Percentiles rank a stretch among this genome's conserved stretches.
Conservation (phyloP, 331 rosid species). For the Quercus phellos region DNA sequence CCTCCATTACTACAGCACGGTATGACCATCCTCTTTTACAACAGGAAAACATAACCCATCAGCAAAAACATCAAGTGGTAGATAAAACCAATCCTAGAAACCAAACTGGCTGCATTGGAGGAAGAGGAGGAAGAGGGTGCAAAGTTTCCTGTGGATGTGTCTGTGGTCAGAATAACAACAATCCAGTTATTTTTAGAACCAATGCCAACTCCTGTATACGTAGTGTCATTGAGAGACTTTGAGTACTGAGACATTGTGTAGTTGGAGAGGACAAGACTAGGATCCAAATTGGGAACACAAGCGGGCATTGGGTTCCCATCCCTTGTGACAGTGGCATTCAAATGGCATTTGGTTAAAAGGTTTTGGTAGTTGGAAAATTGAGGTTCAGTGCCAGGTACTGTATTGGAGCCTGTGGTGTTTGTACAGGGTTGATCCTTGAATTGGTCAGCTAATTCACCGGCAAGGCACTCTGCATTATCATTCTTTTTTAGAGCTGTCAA, state of each 20-base stretch:
- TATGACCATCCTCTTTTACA: slow-evolving; percentile 32
- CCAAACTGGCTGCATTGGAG: slow-evolving; percentile 27
- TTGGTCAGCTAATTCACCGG: slow-evolving; percentile 68
- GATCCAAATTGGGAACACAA: slow-evolving; percentile 63
- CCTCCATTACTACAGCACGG: slow-evolving; percentile 11
- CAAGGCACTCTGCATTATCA: slow-evolving; percentile 74
- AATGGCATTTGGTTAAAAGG: slow-evolving; percentile 58
- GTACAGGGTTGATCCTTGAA: slow-evolving; percentile 79
- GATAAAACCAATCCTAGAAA: slow-evolving; percentile 37
- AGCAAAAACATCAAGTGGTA: slow-evolving; percentile 37
- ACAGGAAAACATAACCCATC: slow-evolving; percentile 34
- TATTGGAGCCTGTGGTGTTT: slow-evolving; percentile 85
- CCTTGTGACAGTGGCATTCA: slow-evolving; percentile 68
- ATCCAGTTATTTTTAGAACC: slow-evolving; percentile 80
- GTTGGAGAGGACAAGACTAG: slow-evolving; percentile 61
- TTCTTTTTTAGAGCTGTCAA: slow-evolving; percentile 48
- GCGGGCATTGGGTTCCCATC: slow-evolving; percentile 78
- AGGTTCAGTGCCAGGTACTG: slow-evolving; percentile 85
- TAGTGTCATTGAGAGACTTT: slow-evolving; percentile 57
- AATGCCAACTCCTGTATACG: slow-evolving; percentile 63
- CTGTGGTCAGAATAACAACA: slow-evolving; percentile 68
- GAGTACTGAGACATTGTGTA: slow-evolving; percentile 82
- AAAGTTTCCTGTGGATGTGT: slow-evolving; percentile 68
- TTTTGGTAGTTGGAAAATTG: slow-evolving; percentile 58
- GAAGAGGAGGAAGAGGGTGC: slow-evolving; percentile 12